Percentiles rank a stretch among this genome's conserved stretches.
These are phyloP conservation scores for Prunus yedoensis DNA, from an alignment of 331 rosid species.

Conservation along the genomic window DNA sequence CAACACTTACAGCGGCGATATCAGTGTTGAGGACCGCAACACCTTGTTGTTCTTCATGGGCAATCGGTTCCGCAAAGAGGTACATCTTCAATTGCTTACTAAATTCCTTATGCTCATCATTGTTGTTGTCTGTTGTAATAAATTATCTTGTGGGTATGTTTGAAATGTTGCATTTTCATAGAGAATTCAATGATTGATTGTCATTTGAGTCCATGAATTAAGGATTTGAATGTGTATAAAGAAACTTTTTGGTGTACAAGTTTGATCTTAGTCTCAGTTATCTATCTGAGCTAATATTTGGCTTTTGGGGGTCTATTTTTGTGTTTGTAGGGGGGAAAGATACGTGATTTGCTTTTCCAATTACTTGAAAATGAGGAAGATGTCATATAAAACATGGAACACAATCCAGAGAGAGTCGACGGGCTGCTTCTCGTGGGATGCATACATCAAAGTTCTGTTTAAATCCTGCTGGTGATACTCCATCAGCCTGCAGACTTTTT, in stretches of 20 bases:
- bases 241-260: neutral
- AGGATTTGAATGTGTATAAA: neutral
- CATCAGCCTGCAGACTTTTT: constrained; percentile 92
- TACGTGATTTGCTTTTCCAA: constrained; percentile 75
- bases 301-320: neutral
- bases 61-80: constrained; percentile 91
- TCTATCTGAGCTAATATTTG: constrained; percentile 13
- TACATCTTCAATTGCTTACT: constrained; percentile 19
- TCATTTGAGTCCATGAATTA: neutral
- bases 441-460: constrained; percentile 86
- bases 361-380: constrained; percentile 68
- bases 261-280: neutral
- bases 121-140: constrained; percentile 2
- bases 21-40: constrained; percentile 49
- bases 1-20: constrained; percentile 46
- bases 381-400: constrained; percentile 81
- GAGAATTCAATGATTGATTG: neutral
- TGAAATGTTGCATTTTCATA: neutral
- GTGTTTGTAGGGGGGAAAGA: constrained; percentile 72
- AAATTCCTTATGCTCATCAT: neutral
- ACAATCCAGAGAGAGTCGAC: constrained; percentile 80
- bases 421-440: constrained; percentile 92
- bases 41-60: constrained; percentile 94
- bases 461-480: constrained; percentile 98
- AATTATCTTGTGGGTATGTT: neutral